A percentile compares a stretch with the other conserved stretches of the same genome.
phyloP scores from a whole-genome alignment of 2,329 filamentous ascomycete species.

The Plectosphaerella sp. region DNA sequence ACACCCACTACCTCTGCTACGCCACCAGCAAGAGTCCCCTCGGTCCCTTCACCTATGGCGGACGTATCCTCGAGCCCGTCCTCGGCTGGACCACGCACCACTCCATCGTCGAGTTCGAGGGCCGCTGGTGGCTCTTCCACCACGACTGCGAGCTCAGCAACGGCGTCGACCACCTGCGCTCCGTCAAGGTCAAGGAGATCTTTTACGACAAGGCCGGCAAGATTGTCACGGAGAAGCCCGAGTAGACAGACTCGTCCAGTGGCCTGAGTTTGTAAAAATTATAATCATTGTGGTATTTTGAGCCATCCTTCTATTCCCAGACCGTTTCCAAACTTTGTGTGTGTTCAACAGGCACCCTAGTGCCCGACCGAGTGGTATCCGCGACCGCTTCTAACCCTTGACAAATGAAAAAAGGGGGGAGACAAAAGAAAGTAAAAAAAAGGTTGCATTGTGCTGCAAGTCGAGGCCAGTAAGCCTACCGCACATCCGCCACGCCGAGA shows the following conservation, averaged over 20 bases:
- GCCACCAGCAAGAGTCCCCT: conserved; percentile 59
- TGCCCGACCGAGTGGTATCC: too few relatives aligned
- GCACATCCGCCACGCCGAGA: conserved; percentile 35
- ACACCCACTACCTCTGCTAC: conserved; percentile 71
- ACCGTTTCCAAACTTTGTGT: too few relatives aligned
- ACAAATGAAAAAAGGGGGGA: too few relatives aligned
- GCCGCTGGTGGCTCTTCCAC: conserved; percentile 71
- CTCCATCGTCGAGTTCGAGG: conserved; percentile 69
- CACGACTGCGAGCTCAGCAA: conserved; percentile 67
- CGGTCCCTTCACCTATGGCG: conserved; percentile 70
- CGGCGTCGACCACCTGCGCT: conserved; percentile 66
- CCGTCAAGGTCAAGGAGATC: conserved; percentile 72
- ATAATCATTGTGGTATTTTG: too few relatives aligned
- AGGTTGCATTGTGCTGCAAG: too few relatives aligned
- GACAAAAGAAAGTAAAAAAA: too few relatives aligned
- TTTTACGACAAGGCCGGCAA: conserved; percentile 64
- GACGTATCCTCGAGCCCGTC: conserved; percentile 70
- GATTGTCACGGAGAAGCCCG: conserved; percentile 43
- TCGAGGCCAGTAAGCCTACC: background rate
- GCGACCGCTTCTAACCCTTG: too few relatives aligned
- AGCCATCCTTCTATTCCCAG: too few relatives aligned
- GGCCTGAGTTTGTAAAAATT: too few relatives aligned
- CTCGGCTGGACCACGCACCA: conserved; percentile 80
- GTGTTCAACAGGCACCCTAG: too few relatives aligned
- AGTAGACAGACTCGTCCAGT: conserved; percentile 8